These are phyloP conservation scores for Lasiosphaeria ovina DNA, from an alignment of 495 filamentous ascomycete species.

Conservation along the genomic window DNA sequence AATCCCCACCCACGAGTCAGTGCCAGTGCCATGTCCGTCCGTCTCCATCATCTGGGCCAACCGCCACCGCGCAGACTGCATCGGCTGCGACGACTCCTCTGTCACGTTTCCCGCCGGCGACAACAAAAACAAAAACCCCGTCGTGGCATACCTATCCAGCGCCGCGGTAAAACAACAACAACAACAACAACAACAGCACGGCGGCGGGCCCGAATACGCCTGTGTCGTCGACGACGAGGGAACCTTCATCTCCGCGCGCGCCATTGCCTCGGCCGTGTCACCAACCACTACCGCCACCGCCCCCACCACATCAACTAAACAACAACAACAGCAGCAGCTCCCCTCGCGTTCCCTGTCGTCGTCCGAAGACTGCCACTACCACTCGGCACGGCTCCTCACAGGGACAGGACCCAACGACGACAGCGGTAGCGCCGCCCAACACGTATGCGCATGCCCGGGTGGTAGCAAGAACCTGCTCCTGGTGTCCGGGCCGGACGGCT, in stretches of 20 bases:
- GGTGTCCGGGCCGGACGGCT: slow-evolving; percentile 87
- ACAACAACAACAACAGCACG: slow-evolving; percentile 44
- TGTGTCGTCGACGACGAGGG: slow-evolving; percentile 81
- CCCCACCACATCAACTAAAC: background rate
- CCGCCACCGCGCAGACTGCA: slow-evolving; percentile 37
- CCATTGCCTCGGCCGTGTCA: slow-evolving; percentile 7
- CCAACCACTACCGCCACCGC: background rate
- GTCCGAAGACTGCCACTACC: background rate
- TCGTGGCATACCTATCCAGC: background rate
- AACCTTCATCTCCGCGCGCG: slow-evolving; percentile 49
- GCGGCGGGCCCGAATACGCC: slow-evolving; percentile 56
- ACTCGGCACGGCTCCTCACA: background rate
- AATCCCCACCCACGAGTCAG: background rate
- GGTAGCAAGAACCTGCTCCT: slow-evolving; percentile 61
- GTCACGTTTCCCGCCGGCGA: background rate
- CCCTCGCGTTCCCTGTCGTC: too few species aligned
- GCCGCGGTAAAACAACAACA: background rate
- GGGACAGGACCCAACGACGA: background rate
- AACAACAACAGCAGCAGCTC: background rate
- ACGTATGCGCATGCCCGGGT: background rate
- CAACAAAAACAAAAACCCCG: background rate
- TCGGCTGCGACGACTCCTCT: background rate
- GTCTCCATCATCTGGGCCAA: slow-evolving; percentile 44
- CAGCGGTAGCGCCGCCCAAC: slow-evolving; percentile 2
- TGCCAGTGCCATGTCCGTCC: slow-evolving; percentile 42